Evolutionary conservation across 1,284 basidiomycete species (phyloP), one percentile per base, ranked within the genome.

Genomic region (Boletus mariae): DNA sequence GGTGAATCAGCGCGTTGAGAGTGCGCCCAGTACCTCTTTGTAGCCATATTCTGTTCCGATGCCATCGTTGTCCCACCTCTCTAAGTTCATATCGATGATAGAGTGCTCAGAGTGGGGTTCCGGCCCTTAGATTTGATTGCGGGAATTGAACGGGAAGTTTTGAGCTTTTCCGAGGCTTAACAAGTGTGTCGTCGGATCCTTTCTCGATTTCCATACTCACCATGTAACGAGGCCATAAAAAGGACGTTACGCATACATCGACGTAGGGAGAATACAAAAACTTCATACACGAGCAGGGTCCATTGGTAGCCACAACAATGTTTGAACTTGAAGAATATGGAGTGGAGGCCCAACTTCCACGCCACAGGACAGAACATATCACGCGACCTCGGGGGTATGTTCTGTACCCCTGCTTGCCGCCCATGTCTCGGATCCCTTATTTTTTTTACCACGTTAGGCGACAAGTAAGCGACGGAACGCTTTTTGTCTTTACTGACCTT

Each of bases 351-450:
- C 11, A 32, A 13, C 11, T 10, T 4, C 3, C 3, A 7, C 20
- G 20, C 20, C 7, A 6, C 13, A n/a, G n/a, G 38, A 23, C 12
- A 41, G 20, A 41, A 41, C 29, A 11, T 17, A 13, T 54, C 45
- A 69, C 23, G 17, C 50, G 8, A 51, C 67, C 0, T 57, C 51
- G 11, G 59, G 68, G 23, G 57, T 58, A 53, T 72, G 67, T 44
- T 72, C 71, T 23, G 64, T 74, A 1, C 73, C 71, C 48, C 65
- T 61, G 49, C 72, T 73, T 2, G 68, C 61, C 25, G 57, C 59
- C 68, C 68, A 72, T 1, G 71, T 59, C 55, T 73, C 68, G 2
- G 71, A 70, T 5, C 71, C 72, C 70, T 71, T 29, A 11, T 11
- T 38, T 10, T 41, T 15, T 51, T 20, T 17, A 20, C 15, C 26